phyloP scores from a whole-genome alignment of 352 stramenopile species.

The Phytophthora niederhauseri region DNA sequence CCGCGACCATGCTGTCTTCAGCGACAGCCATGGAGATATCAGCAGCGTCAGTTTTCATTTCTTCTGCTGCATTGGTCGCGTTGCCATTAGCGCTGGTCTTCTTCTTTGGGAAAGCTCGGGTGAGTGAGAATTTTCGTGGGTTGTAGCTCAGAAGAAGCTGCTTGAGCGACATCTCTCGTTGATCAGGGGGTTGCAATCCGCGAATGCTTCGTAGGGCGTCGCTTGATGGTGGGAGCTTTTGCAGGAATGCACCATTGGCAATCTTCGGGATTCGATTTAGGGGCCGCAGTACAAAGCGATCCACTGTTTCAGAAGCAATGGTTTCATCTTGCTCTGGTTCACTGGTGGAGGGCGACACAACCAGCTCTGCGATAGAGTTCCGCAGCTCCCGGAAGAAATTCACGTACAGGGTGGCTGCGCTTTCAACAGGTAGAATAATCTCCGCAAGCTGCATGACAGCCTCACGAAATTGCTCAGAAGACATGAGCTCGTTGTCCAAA shows the following conservation, averaged over 20 bases:
- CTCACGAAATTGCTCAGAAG: constrained; percentile 58
- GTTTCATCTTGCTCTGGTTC: constrained; percentile 24
- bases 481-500: constrained; percentile 32
- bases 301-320: constrained; percentile 11
- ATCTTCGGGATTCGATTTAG: constrained; percentile 61
- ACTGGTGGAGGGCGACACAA: constrained; percentile 15
- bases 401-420: constrained; percentile 41
- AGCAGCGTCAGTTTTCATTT: neutral
- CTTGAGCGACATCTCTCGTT: constrained; percentile 72
- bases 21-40: constrained; percentile 8
- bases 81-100: constrained; percentile 12
- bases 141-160: constrained; percentile 77
- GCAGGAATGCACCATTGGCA: constrained; percentile 50
- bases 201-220: constrained; percentile 56
- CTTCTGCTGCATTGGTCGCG: constrained; percentile 4
- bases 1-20: constrained; percentile 20
- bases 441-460: constrained; percentile 67
- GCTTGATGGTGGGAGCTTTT: constrained; percentile 52
- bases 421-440: constrained; percentile 68
- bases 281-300: constrained; percentile 37
- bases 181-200: constrained; percentile 52
- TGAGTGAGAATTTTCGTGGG: constrained; percentile 72
- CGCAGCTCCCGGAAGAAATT: constrained; percentile 69
- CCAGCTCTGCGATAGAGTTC: constrained; percentile 44
- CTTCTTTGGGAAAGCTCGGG: constrained; percentile 55